Percentiles rank a stretch among this genome's conserved stretches.
These are phyloP conservation scores for Candida awuae DNA, from an alignment of 805 yeast genomes.

Conservation along the genomic window DNA sequence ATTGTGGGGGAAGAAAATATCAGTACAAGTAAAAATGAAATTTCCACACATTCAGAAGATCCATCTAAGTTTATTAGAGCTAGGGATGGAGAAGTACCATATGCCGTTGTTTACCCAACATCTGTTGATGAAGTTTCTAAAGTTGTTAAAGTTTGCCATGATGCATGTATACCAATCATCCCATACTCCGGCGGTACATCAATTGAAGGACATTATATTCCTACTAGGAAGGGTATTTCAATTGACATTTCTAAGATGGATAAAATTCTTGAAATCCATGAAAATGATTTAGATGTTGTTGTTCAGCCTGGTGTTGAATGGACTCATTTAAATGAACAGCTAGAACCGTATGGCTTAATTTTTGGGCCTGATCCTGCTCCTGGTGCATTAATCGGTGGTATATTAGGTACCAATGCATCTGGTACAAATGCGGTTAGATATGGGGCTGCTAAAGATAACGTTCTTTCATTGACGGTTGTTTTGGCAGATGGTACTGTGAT, in stretches of 20 bases:
- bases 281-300: conserved; percentile 58
- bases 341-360: conserved; percentile 43
- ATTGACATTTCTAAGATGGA: conserved; percentile 59
- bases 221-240: conserved; percentile 56
- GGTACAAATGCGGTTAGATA: conserved; percentile 73
- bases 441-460: conserved; percentile 74
- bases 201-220: conserved; percentile 68
- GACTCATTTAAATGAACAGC: conserved; percentile 54
- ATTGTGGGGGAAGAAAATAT: conserved; percentile 50
- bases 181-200: conserved; percentile 75
- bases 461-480: conserved; percentile 61
- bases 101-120: conserved; percentile 52
- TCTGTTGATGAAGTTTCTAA: conserved; percentile 59
- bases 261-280: conserved; percentile 46
- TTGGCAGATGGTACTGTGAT: conserved; percentile 73
- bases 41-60: conserved; percentile 26
- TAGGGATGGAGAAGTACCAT: conserved; percentile 23
- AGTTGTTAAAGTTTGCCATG: conserved; percentile 55
- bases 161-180: conserved; percentile 56
- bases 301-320: conserved; percentile 82
- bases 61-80: conserved; percentile 28
- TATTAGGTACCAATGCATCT: conserved; percentile 67
- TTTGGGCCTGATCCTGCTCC: conserved; percentile 78
- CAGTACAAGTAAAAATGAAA: conserved; percentile 30
- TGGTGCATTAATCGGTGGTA: conserved; percentile 72